phyloP scores from a whole-genome alignment of 257 asterid genomes.

The Solanum commersonii region DNA sequence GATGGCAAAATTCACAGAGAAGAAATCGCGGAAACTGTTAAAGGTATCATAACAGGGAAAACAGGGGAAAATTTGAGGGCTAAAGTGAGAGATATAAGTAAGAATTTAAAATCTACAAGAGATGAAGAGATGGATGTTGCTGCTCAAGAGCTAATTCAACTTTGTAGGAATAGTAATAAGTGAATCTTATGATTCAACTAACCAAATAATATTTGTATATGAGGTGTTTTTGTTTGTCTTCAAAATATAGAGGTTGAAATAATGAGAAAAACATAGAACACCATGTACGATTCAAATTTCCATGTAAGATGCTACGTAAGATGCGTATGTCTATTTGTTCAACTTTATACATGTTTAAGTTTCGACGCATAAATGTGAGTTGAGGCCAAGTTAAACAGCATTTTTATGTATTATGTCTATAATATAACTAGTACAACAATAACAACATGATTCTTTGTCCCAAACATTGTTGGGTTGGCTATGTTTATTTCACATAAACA shows the following conservation, averaged over 20 bases:
- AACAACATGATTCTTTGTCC: too few species aligned
- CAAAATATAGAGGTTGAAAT: not conserved
- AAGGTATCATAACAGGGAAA: conserved; percentile 9
- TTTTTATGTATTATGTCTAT: too few species aligned
- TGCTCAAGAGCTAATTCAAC: conserved; percentile 2
- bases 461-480: too few species aligned
- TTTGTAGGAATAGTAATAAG: conserved; percentile 2
- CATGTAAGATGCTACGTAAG: too few species aligned
- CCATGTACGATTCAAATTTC: too few species aligned
- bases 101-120: conserved; percentile 9
- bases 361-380: too few species aligned
- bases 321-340: too few species aligned
- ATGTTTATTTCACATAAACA: too few species aligned
- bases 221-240: not conserved
- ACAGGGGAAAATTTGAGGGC: conserved; percentile 11
- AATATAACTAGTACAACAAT: too few species aligned
- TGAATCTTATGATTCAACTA: not conserved
- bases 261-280: not conserved
- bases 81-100: conserved; percentile 4
- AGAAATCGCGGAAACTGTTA: conserved; percentile 11
- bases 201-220: not conserved
- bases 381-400: too few species aligned
- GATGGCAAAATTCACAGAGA: conserved; percentile 5
- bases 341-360: too few species aligned
- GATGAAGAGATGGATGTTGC: conserved; percentile 15